Evolutionary conservation across 257 asterid genomes (phyloP), one percentile per base, ranked within the genome.

Genomic region (Cordia subcordata): DNA sequence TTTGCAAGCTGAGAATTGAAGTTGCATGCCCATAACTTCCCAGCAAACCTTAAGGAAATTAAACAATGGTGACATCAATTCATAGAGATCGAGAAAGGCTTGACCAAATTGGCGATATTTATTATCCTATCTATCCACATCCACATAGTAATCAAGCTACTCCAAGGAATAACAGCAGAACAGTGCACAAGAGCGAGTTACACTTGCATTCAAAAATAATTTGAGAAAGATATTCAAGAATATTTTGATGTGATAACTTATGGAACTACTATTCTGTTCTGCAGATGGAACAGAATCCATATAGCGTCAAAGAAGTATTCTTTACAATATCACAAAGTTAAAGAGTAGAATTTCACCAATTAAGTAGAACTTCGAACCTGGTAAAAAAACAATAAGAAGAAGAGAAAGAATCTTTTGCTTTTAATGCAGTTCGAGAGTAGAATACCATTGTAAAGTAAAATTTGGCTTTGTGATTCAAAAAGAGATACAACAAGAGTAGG

Each of bases 1-100:
- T 86, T 93, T 47, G 97, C 99, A 69, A 87, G 85, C 86, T 93
- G 99, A 72, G 96, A 88, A 69, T 69, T 82, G 81, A 93, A 93
- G 80, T 93, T 93, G 87, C 97, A 93, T 63, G 74, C 83, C 99
- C 99, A 93, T 61, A 93, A 73, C 58, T 85, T 80, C 76, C 91
- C 95, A 8, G 90, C 68, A 79, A 88, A 89, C 87, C 99, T 92
- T 78, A 69, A 71, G 74, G 53, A 32, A 66, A 57, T 27, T 17
- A 38, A 38, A 46, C 58, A 58, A 52, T 37, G 56, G 46, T 56
- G 22, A 20, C 49, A 0, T 10, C 19, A 18, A 22, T 19, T 15
- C 42, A 35, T 23, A 32, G 14, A 53, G 53, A 59, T 23, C 8
- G 13, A 8, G 49, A 11, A n/a, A 27, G n/a, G 51, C n/a, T 47